Percentiles rank a stretch among this genome's conserved stretches.
Evolutionary conservation across 2,329 filamentous ascomycete species (phyloP).

Genomic region (Trichoderma arundinaceum): DNA sequence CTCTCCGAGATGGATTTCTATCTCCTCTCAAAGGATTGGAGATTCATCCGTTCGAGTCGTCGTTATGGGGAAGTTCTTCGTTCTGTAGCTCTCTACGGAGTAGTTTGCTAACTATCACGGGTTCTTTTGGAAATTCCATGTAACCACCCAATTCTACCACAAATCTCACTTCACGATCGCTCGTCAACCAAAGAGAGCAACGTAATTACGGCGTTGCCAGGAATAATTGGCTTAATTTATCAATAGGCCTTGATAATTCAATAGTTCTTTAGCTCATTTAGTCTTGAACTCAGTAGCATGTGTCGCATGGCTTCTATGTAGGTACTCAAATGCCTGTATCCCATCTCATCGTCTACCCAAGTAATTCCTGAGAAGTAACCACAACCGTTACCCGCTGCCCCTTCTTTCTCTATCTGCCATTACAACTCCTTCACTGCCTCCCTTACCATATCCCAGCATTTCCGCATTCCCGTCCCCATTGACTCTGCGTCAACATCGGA

Average conservation of each 20-base stretch:
- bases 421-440: constrained; percentile 31
- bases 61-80: too few relatives aligned
- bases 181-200: too few relatives aligned
- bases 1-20: neutral
- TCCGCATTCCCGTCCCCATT: constrained; percentile 65
- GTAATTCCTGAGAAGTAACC: neutral
- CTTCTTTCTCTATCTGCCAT: neutral
- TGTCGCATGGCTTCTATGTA: neutral
- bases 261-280: neutral
- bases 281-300: neutral
- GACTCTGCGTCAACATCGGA: constrained; percentile 54
- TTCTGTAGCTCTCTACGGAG: too few relatives aligned
- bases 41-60: too few relatives aligned
- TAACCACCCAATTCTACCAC: too few relatives aligned
- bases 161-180: too few relatives aligned
- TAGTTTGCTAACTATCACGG: too few relatives aligned
- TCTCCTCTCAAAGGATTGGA: neutral
- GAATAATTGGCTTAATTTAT: too few relatives aligned
- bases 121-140: too few relatives aligned
- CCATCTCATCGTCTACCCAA: neutral
- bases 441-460: constrained; percentile 57
- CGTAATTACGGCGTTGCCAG: too few relatives aligned
- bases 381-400: too few relatives aligned
- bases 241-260: neutral
- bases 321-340: constrained; percentile 7